A percentile compares a stretch with the other conserved stretches of the same genome.
Conservation (phyloP, 1,284 basidiomycete species). For the Cryptococcus jaspeensis region DNA sequence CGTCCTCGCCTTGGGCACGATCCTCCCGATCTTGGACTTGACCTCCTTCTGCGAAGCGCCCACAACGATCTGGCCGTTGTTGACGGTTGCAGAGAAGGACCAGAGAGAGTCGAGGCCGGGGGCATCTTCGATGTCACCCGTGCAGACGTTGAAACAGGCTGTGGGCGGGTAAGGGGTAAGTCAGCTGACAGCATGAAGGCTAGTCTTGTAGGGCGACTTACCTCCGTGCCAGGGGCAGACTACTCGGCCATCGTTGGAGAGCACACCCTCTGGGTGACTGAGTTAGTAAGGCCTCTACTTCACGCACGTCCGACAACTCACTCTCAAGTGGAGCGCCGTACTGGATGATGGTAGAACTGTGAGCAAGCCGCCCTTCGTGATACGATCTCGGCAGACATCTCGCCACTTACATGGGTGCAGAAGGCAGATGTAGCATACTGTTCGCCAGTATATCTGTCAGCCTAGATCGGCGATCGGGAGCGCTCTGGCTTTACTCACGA, state of each 20-base stretch:
- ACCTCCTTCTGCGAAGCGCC: conserved; percentile 69
- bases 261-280: conserved; percentile 68
- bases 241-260: conserved; percentile 74
- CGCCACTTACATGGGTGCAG: conserved; percentile 67
- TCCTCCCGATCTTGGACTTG: conserved; percentile 65
- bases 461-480: conserved; percentile 48
- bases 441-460: neutral
- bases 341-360: conserved; percentile 18
- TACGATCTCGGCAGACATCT: neutral
- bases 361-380: neutral
- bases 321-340: conserved; percentile 47
- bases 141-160: conserved; percentile 85
- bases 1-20: conserved; percentile 42
- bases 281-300: neutral
- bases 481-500: conserved; percentile 27
- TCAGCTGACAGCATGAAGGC: neutral
- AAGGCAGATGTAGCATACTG: conserved; percentile 72
- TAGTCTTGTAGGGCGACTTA: conserved; percentile 38
- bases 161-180: neutral
- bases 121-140: conserved; percentile 72
- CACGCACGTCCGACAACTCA: conserved; percentile 9
- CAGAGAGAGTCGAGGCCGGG: conserved; percentile 84
- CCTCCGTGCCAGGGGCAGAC: conserved; percentile 90
- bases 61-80: conserved; percentile 70
- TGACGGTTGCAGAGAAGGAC: conserved; percentile 69